A percentile compares a stretch with the other conserved stretches of the same genome.
Evolutionary conservation across 345 rosid genomes (phyloP).

Genomic region (Lepidium africanum): DNA sequence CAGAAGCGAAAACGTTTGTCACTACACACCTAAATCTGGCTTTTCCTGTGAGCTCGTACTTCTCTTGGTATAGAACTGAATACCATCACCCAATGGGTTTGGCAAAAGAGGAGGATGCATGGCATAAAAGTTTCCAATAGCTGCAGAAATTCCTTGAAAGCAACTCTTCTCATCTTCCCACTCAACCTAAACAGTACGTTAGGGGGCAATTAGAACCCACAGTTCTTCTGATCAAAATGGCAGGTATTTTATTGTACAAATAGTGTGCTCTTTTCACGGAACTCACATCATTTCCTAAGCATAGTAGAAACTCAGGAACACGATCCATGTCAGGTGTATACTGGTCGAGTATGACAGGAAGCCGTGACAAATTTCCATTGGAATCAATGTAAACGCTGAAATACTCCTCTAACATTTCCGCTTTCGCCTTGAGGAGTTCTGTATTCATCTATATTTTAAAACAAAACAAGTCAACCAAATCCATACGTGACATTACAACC

Average conservation of each 20-base stretch:
- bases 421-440: conserved; percentile 65
- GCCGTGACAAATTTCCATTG: conserved; percentile 65
- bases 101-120: conserved; percentile 91
- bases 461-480: conserved; percentile 2
- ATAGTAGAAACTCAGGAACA: conserved; percentile 80
- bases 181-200: conserved; percentile 47
- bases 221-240: background rate
- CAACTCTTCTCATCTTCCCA: conserved; percentile 88
- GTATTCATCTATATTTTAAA: conserved; percentile 57
- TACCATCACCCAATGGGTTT: conserved; percentile 69
- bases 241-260: background rate
- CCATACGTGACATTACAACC: background rate
- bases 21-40: conserved; percentile 34
- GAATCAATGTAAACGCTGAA: conserved; percentile 61
- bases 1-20: background rate
- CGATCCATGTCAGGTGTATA: conserved; percentile 94
- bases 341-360: conserved; percentile 93
- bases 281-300: conserved; percentile 96
- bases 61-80: conserved; percentile 50
- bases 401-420: conserved; percentile 81
- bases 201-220: conserved; percentile 8
- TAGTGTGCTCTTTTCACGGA: background rate
- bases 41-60: conserved; percentile 28
- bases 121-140: conserved; percentile 83
- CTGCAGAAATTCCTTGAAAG: conserved; percentile 81